Evolutionary conservation across 495 filamentous ascomycete genomes (phyloP), one percentile per base, ranked within the genome.

Genomic region (Lichenothelia convexa): DNA sequence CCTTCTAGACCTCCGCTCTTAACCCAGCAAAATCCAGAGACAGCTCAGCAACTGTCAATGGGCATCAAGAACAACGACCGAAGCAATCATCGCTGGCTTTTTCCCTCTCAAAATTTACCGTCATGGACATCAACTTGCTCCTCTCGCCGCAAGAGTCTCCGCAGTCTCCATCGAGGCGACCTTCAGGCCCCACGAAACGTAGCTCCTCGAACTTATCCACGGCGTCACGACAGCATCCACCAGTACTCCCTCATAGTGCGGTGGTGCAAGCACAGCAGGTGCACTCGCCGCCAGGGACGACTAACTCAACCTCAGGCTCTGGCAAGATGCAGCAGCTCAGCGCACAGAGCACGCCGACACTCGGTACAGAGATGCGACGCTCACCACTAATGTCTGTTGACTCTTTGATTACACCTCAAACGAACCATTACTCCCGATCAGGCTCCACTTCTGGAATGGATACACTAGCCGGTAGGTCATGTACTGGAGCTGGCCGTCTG

Each of bases 71-170:
- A n/a, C n/a, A n/a, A n/a, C n/a, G n/a, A n/a, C n/a, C n/a, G n/a
- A n/a, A n/a, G n/a, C n/a, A n/a, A 27, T 7, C 24, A 8, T 13
- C 24, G 13, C 24, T 27, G 8, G 24, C 24, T 27, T 27, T 13
- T 27, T 8, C 13, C 24, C 34, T 22, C 34, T 26, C 21, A 8
- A 24, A 20, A 36, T 9, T 5, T 7, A 29, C 30, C 36, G 42
- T 8, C 11, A 80, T 81, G 76, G 73, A 81, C 47, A 81, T 81
- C 62, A 75, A 64, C 57, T 75, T 70, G 20, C 65, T 81, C 31
- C 67, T 81, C 42, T 79, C 76, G 41, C 72, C 75, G 30, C 65
- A 74, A 54, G 71, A 79, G 37, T 65, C 71, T 36, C 64, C 74
- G 40, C 47, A 17, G 23, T 39, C 61, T 42, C 56, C 47, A 42